Evolutionary conservation across 352 stramenopile genomes (phyloP), one percentile per base, ranked within the genome.

Genomic region (Phytopythium oedochilum): DNA sequence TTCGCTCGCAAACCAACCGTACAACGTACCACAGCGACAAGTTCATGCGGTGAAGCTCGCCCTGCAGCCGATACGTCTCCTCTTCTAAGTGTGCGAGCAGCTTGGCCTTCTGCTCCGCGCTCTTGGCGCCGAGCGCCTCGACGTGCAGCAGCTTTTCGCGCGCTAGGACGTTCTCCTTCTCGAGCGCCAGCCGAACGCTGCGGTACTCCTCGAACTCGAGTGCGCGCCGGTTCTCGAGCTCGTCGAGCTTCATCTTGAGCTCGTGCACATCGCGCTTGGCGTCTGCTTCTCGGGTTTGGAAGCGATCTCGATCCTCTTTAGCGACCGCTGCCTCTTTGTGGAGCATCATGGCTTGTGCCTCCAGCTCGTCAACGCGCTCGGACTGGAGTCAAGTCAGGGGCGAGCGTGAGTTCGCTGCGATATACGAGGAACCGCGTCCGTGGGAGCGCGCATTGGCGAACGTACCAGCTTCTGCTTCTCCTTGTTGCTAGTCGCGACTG

Each of bases 161-260:
- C 23, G 82, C 44, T 22, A 75, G 66, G 3, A 49, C 66, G 51
- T 63, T 71, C 40, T 91, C 78, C 12, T 77, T 73, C 67, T 91
- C 78, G 6, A 89, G 64, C 3, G 74, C 59, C 15, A 66, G 65
- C 3, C 78, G 63, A 26, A 70, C 50, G 1, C 57, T 63, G 3
- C 78, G 74, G 36, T 89, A 88, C 40, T 90, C 81, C 58, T 93
- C 80, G 63, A 86, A 88, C 36, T 91, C 78, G 34, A 88, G 64
- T 31, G 74, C 75, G 12, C 66, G 70, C 3, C 60, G 57, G 42
- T 75, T 87, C 32, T 93, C 78, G 7, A 89, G 69, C 44, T 89
- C 78, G 9, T 91, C 78, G 6, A 90, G 51, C 39, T 84, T 76
- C 75, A 88, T 78, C 29, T 70, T 78, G 15, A 78, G 61, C 28